Evolutionary conservation across 768 basidiomycete genomes (phyloP).

Genomic region (Kwoniella dejecticola): DNA sequence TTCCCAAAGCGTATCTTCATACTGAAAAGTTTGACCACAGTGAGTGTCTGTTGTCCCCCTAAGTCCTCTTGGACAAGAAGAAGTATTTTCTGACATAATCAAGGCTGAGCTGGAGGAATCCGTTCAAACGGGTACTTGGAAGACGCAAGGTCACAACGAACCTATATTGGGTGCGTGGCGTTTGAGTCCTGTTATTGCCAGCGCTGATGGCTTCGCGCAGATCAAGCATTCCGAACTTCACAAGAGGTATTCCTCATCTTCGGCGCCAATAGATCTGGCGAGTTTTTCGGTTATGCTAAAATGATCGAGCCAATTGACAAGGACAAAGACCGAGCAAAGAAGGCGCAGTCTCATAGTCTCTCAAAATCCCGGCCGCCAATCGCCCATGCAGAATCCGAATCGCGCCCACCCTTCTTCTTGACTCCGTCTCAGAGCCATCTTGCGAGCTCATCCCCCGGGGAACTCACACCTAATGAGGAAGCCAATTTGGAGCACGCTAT

Average conservation of each 20-base stretch:
- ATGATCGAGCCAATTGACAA: constrained; percentile 57
- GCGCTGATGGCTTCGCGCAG: constrained; percentile 46
- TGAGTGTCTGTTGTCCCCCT: constrained; percentile 55
- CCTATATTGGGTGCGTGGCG: constrained; percentile 62
- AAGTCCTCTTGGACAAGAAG: too few species aligned
- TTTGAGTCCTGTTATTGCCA: background rate
- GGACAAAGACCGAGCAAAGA: constrained; percentile 26
- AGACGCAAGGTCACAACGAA: constrained; percentile 91
- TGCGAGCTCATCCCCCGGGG: constrained; percentile 33
- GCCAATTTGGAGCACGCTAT: constrained; percentile 6
- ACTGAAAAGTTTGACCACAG: constrained; percentile 81
- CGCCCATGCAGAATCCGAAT: constrained; percentile 24
- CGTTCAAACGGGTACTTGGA: constrained; percentile 78
- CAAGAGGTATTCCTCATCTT: constrained; percentile 87
- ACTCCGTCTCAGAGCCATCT: constrained; percentile 33
- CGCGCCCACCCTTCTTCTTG: constrained; percentile 28
- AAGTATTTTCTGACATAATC: background rate
- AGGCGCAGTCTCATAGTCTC: background rate
- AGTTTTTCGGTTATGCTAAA: constrained; percentile 91
- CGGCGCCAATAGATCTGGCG: constrained; percentile 88
- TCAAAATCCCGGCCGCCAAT: background rate
- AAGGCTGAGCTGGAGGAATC: constrained; percentile 79
- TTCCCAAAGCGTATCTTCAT: constrained; percentile 93
- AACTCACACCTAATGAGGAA: constrained; percentile 37
- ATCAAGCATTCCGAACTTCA: constrained; percentile 90